Evolutionary conservation across 1,284 basidiomycete genomes (phyloP), one percentile per base, ranked within the genome.

Genomic region (Cryptococcus wingfieldii): DNA sequence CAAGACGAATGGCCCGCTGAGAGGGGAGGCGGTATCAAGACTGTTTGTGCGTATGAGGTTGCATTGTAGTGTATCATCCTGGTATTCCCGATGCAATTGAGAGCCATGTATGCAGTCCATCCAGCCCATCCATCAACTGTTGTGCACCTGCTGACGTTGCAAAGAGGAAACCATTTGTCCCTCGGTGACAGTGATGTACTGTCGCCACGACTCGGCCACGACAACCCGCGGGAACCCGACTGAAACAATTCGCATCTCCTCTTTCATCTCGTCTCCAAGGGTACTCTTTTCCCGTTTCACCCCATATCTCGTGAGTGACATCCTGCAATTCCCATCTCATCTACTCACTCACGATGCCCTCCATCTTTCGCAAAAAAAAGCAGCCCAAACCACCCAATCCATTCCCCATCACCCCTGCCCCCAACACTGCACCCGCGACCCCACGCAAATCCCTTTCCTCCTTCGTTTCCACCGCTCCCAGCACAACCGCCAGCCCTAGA

Each of bases 1-100:
- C 31, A 6, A 34, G 10, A 34, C 10, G 31, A 34, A 10, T 34
- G 31, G 31, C 31, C 31, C 10, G 23, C n/a, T 10, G n/a, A 10
- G 27, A 27, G 42, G 19, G 31, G 18, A 19, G 46, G 4, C 5
- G n/a, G 19, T 31, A 25, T 44, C n/a, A 45, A 10, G 47, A 18
- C 16, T 25, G 12, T 23, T 45, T 50, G 38, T 55, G 48, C 50
- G 49, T 54, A 48, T 34, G 48, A 34, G 31, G 10, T 34, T 34
- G 31, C 6, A 8, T 10, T 34, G 31, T 34, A 34, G 31, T 34
- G 31, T 34, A 34, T 34, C 31, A 10, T 8, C 3, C 1, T 34
- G 6, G 31, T 34, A 34, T 6, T 10, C 31, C 10, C 41, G n/a
- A 16, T 42, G 14, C 7, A 42, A 7, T n/a, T 42, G 7, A 13